Conservation (phyloP, 1,139 yeast species). For the Candida dubliniensis region DNA sequence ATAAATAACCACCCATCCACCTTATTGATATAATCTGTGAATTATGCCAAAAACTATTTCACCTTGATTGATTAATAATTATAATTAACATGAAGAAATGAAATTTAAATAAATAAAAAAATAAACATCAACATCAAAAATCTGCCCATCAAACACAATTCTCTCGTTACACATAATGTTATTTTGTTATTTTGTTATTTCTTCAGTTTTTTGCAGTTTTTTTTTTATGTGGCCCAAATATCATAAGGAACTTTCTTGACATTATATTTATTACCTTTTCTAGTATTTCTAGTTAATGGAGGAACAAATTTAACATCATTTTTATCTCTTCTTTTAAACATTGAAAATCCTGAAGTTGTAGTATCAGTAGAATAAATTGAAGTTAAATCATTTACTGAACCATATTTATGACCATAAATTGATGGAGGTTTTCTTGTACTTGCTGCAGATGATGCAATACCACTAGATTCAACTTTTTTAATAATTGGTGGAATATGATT, state of each 20-base stretch:
- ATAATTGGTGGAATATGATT: conserved; percentile 7
- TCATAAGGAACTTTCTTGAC: conserved; percentile 33
- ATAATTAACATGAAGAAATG: neutral
- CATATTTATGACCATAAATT: conserved; percentile 12
- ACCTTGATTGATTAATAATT: no score
- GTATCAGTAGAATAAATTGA: conserved; percentile 33
- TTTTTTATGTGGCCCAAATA: conserved; percentile 21
- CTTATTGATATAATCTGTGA: no score
- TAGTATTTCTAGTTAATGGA: conserved; percentile 20
- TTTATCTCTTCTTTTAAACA: conserved; percentile 23
- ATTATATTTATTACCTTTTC: conserved; percentile 29
- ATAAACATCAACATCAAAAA: neutral
- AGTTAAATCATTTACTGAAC: conserved; percentile 22
- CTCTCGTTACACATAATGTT: no score
- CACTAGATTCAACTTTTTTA: conserved; percentile 6
- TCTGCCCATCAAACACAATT: neutral
- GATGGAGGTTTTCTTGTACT: conserved; percentile 1
- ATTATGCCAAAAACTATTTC: no score
- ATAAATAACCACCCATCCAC: no score
- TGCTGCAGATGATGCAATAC: neutral
- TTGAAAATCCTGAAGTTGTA: conserved; percentile 36
- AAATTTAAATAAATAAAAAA: neutral
- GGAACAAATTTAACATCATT: conserved; percentile 17
- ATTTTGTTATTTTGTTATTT: no score
- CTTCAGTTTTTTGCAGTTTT: neutral